Evolutionary conservation across 345 rosid genomes (phyloP).

Genomic region (Eucalyptus tenuipes): DNA sequence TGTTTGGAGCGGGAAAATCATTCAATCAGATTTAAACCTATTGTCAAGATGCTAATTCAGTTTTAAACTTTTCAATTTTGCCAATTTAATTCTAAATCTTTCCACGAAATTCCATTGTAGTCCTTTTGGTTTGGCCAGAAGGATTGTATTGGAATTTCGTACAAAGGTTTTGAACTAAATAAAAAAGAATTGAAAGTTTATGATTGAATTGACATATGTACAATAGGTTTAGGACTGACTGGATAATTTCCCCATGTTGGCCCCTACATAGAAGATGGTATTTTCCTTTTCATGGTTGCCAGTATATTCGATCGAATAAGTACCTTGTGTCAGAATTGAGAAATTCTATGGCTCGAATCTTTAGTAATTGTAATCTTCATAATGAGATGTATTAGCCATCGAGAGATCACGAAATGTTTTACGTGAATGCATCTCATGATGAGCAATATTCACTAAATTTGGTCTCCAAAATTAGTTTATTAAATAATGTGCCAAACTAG

Average conservation of each 20-base stretch:
- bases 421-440: neutral
- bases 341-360: no score
- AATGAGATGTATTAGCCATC: neutral
- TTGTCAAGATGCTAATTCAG: no score
- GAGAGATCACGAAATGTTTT: neutral
- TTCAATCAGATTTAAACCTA: no score
- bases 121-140: neutral
- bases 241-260: neutral
- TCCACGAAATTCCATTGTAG: neutral
- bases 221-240: neutral
- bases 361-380: neutral
- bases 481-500: neutral
- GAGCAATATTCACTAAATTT: neutral
- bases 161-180: neutral
- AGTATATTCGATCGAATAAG: no score
- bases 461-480: neutral
- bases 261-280: neutral
- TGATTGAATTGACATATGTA: neutral
- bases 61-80: neutral
- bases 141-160: neutral
- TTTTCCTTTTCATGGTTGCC: neutral
- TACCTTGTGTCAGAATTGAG: no score
- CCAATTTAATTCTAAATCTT: neutral
- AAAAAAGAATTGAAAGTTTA: neutral
- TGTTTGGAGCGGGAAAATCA: neutral